Evolutionary conservation across 805 yeast genomes (phyloP).

Genomic region (Zygosaccharomyces lentus): DNA sequence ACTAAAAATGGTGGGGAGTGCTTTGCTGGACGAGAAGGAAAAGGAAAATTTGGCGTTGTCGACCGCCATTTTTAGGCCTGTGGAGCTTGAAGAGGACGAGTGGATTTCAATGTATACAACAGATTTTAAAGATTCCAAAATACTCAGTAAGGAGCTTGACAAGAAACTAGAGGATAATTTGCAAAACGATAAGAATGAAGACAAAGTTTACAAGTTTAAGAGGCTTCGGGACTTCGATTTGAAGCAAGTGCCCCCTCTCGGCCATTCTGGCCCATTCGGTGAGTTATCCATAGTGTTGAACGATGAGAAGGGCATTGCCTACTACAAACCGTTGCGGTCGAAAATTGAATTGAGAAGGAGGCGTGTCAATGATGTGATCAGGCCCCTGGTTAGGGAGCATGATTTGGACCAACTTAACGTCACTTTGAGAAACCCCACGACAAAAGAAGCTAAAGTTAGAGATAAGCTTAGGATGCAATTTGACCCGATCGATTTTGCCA

Average conservation of each 20-base stretch:
- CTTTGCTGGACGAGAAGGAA: slow-evolving; percentile 39
- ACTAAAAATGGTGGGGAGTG: slow-evolving; percentile 56
- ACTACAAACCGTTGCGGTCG: slow-evolving; percentile 73
- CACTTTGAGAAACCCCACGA: slow-evolving; percentile 58
- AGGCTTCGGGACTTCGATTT: slow-evolving; percentile 80
- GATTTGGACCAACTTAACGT: slow-evolving; percentile 54
- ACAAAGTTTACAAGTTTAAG: slow-evolving; percentile 50
- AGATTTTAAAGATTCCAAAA: slow-evolving; percentile 39
- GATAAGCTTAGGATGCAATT: slow-evolving; percentile 56
- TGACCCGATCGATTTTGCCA: slow-evolving; percentile 63
- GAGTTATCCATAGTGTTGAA: slow-evolving; percentile 67
- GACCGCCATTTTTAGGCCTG: slow-evolving; percentile 69
- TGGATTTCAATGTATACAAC: slow-evolving; percentile 72
- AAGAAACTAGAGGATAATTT: slow-evolving; percentile 28
- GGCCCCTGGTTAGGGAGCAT: slow-evolving; percentile 46
- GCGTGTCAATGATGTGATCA: slow-evolving; percentile 50
- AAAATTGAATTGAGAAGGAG: slow-evolving; percentile 80
- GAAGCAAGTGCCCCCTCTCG: slow-evolving; percentile 40
- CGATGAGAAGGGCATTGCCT: slow-evolving; percentile 53
- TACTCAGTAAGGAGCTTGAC: slow-evolving; percentile 41
- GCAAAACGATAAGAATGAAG: slow-evolving; percentile 44
- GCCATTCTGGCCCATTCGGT: slow-evolving; percentile 28
- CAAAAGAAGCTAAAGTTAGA: slow-evolving; percentile 52
- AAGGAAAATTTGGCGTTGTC: slow-evolving; percentile 38
- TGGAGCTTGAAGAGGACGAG: slow-evolving; percentile 62